Evolutionary conservation across 768 basidiomycete genomes (phyloP), one percentile per base, ranked within the genome.

Genomic region (Tricholoma hemisulphureum): DNA sequence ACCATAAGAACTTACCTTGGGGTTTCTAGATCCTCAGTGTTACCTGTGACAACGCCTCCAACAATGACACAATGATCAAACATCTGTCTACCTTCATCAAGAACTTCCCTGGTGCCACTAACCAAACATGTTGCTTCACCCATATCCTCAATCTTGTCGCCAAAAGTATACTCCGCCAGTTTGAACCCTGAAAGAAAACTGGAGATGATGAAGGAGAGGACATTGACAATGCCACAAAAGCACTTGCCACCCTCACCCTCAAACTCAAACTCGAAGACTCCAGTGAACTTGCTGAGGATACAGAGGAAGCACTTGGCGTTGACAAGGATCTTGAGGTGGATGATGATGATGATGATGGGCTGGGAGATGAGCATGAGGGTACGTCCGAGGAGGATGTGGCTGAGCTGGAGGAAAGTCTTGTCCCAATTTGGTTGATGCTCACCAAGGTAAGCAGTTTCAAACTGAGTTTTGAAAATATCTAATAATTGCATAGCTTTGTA

Each of bases 141-240:
- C 79, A 80, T 51, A 64, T 75, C 5, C 13, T 77, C 26, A 78
- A 76, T 39, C 63, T 81, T 0, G n/a, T n/a, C n/a, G n/a, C n/a
- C n/a, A n/a, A n/a, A n/a, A n/a, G n/a, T n/a, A n/a, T n/a, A n/a
- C n/a, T n/a, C n/a, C n/a, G n/a, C n/a, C n/a, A n/a, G n/a, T n/a
- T n/a, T n/a, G n/a, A n/a, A 63, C 75, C 3, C 73, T 72, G 0
- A 74, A 76, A 45, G 61, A 58, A 18, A n/a, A 4, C n/a, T n/a
- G n/a, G n/a, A n/a, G n/a, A n/a, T n/a, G n/a, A n/a, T 41, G 20
- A 32, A 16, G 41, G 45, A 26, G 53, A 61, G 1, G 43, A 34
- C 6, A 26, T 23, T 21, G 46, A 28, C 43, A 43, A 60, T 11
- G 37, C 35, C 8, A 29, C 14, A 6, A 14, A 20, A 16, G 21